Evolutionary conservation across 1,139 yeast genomes (phyloP), one percentile per base, ranked within the genome.

Genomic region (Cylindricascospora bacillispora): DNA sequence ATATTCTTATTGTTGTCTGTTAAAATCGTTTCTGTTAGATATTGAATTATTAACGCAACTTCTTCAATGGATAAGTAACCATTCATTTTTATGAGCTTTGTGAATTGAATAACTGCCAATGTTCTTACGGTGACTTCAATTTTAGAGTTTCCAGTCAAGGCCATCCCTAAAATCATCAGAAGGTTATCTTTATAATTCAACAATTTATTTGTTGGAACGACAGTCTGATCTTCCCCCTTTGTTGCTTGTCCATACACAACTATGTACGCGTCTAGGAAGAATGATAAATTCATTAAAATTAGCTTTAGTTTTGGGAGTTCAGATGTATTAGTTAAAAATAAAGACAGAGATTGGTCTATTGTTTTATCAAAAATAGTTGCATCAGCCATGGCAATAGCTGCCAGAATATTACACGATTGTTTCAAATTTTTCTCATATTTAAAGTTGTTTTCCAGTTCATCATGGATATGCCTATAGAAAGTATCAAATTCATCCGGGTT

Each of bases 71-170:
- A 54, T 26, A 81, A 54, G 38, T 69, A 72, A 1, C 54, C 55
- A 2, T 56, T 50, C 40, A 76, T 56, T 22, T 59, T 58, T 15
- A 70, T 56, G 31, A 79, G 47, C 35, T 70, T 69, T 1, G 71
- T 62, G 34, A 85, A 63, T 32, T 79, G 82, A 30, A 70, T 70
- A 22, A 80, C 62, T 1, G 86, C 70, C 29, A 77, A 59, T 25
- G 78, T 65, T 44, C 85, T 68, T 31, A 85, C 61, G 0, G 83
- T 68, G 15, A 73, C 73, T 43, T 80, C 93, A 22, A 70, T 56
- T 31, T 63, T 63, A 0, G 93, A 73, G 1, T 82, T 64, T 0
- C 77, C 66, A 52, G 76, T 71, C 31, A 85, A 62, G 3, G 81
- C 62, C 47, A 71, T 78, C 10, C 83, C 72, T 40, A 81, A 54